Conservation (phyloP, 495 filamentous ascomycete genomes). For the Penicillium tannophilum region DNA sequence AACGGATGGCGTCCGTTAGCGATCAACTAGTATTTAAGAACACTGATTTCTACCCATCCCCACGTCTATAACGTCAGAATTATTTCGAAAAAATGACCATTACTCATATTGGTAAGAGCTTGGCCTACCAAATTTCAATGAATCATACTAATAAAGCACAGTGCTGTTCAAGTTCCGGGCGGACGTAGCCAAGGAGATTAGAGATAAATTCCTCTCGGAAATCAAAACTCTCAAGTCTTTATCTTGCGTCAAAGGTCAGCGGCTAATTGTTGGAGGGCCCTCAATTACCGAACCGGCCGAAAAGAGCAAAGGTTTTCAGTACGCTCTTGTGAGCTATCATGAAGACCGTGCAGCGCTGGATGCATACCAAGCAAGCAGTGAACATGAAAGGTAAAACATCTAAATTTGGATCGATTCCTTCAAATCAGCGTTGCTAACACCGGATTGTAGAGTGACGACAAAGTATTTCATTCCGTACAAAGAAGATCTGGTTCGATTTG, state of each 20-base stretch:
- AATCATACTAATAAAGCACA: conserved; percentile 14
- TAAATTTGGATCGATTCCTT: neutral
- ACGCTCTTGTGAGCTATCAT: conserved; percentile 49
- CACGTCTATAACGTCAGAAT: neutral
- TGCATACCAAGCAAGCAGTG: conserved; percentile 50
- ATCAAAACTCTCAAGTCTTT: conserved; percentile 46
- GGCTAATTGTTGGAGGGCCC: conserved; percentile 48
- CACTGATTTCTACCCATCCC: neutral
- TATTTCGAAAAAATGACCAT: conserved; percentile 32
- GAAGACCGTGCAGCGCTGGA: conserved; percentile 40
- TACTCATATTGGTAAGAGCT: conserved; percentile 35
- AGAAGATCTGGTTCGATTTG: conserved; percentile 52
- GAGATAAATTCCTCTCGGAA: conserved; percentile 41
- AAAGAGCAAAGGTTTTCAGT: conserved; percentile 51
- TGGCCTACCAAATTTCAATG: neutral
- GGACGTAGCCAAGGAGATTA: conserved; percentile 34
- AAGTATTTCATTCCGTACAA: conserved; percentile 50
- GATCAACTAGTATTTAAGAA: neutral
- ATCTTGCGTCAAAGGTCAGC: conserved; percentile 40
- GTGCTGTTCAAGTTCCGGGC: conserved; percentile 50
- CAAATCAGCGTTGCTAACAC: neutral
- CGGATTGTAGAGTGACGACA: conserved; percentile 35
- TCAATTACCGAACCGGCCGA: conserved; percentile 48
- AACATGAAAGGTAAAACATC: conserved; percentile 44
- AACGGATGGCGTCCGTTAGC: neutral